These are phyloP conservation scores for Leptodermis oblonga DNA, from an alignment of 257 asterid species.

Conservation along the genomic window DNA sequence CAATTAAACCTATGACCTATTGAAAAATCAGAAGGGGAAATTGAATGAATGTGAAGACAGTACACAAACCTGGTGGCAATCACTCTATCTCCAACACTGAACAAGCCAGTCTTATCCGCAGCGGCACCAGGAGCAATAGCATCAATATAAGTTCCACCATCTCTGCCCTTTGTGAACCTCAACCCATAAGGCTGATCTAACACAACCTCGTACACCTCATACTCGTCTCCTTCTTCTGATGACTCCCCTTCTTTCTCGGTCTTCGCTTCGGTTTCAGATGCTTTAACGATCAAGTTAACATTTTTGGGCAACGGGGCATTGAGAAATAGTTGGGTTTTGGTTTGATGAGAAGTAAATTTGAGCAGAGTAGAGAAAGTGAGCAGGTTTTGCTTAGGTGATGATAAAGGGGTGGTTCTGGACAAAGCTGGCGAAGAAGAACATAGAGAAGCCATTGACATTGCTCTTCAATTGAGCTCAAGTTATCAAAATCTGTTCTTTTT, in stretches of 20 bases:
- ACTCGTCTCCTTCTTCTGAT: constrained; percentile 27
- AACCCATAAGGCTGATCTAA: constrained; percentile 72
- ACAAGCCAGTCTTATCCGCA: constrained; percentile 70
- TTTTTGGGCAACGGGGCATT: constrained; percentile 22
- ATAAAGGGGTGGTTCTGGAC: constrained; percentile 18
- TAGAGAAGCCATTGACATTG: constrained; percentile 45
- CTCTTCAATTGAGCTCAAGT: background rate
- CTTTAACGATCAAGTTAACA: constrained; percentile 29
- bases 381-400: constrained; percentile 32
- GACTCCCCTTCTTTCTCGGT: constrained; percentile 14
- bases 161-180: constrained; percentile 77
- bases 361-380: constrained; percentile 23
- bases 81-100: constrained; percentile 86
- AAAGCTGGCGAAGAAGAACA: constrained; percentile 42
- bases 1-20: background rate
- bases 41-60: too few species aligned
- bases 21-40: background rate
- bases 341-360: constrained; percentile 28
- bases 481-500: background rate
- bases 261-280: constrained; percentile 42
- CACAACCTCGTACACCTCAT: constrained; percentile 78
- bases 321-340: constrained; percentile 29
- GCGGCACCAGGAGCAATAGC: constrained; percentile 85
- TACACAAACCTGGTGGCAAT: constrained; percentile 69
- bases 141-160: constrained; percentile 92